Evolutionary conservation across 768 basidiomycete genomes (phyloP).

Genomic region (Naganishia randhawae): DNA sequence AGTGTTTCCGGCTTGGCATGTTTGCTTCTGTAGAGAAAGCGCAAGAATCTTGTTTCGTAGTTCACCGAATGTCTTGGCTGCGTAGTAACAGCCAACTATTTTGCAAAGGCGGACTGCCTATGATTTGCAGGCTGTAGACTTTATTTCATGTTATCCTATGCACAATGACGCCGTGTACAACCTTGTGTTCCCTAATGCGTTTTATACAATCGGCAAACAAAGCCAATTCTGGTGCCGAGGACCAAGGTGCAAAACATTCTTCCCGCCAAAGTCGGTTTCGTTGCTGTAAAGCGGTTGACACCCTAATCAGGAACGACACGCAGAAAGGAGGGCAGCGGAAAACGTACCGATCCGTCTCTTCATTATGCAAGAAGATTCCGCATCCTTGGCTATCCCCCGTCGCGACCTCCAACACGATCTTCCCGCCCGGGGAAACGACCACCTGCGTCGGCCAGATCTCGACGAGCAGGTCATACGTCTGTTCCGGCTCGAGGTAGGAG

Average conservation of each 20-base stretch:
- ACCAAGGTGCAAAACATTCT: slow-evolving; percentile 33
- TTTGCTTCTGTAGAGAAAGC: no score
- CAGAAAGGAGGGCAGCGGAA: no score
- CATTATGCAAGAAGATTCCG: slow-evolving; percentile 32
- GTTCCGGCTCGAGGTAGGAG: slow-evolving; percentile 28
- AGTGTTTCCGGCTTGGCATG: no score
- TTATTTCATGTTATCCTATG: background rate
- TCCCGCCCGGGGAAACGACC: slow-evolving; percentile 32
- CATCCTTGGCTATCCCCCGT: slow-evolving; percentile 32
- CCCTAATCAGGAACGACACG: no score
- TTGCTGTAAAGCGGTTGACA: no score
- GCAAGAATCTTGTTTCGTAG: no score
- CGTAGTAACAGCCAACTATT: no score
- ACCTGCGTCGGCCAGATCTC: slow-evolving; percentile 44
- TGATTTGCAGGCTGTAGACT: background rate
- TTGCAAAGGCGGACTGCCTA: background rate
- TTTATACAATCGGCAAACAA: slow-evolving; percentile 32
- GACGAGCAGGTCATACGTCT: slow-evolving; percentile 33
- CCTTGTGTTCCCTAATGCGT: no score
- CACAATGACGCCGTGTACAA: background rate
- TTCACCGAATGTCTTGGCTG: no score
- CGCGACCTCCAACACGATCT: slow-evolving; percentile 31
- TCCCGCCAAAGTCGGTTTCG: slow-evolving; percentile 30
- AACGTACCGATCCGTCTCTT: slow-evolving; percentile 29
- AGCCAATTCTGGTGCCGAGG: slow-evolving; percentile 32